Evolutionary conservation across 805 yeast species (phyloP).

Genomic region (Candida taoyuanica): DNA sequence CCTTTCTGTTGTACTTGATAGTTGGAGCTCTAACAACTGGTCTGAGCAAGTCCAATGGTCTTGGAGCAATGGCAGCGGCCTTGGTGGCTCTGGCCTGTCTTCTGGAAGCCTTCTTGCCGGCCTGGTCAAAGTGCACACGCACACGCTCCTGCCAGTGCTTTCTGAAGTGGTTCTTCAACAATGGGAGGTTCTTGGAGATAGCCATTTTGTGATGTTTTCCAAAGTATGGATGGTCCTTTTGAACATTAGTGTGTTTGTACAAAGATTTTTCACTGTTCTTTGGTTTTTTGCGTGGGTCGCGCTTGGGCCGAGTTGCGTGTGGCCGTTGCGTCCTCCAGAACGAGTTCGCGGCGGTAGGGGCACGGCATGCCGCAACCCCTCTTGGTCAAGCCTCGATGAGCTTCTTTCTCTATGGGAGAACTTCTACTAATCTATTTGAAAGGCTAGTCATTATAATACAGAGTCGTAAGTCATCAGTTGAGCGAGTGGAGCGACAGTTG

Average conservation of each 20-base stretch:
- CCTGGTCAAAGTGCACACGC: slow-evolving; percentile 99
- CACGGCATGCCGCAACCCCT: too few species aligned
- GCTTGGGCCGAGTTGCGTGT: not conserved
- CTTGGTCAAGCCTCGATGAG: too few species aligned
- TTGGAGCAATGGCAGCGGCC: slow-evolving; percentile 96
- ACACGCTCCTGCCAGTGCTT: slow-evolving; percentile 99
- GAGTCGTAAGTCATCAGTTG: not conserved
- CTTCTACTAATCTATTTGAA: too few species aligned
- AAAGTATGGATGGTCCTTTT: too few species aligned
- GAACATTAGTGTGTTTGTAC: not conserved
- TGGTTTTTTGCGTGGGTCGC: slow-evolving; percentile 13
- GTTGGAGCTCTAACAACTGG: slow-evolving; percentile 99
- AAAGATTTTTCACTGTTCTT: slow-evolving; percentile 14
- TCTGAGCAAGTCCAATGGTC: slow-evolving; percentile 93
- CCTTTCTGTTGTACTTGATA: slow-evolving; percentile 97
- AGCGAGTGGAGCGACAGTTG: not conserved
- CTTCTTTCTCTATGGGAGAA: too few species aligned
- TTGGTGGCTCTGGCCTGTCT: slow-evolving; percentile 89
- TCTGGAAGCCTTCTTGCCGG: slow-evolving; percentile 98
- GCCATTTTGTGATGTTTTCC: slow-evolving; percentile 39
- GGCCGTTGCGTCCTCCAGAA: not conserved
- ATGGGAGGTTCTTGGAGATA: slow-evolving; percentile 97
- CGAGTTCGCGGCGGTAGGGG: slow-evolving; percentile 9
- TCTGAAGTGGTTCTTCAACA: slow-evolving; percentile 99
- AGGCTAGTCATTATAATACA: too few species aligned